Evolutionary conservation across 164 flowering plant species (phyloP).

Genomic region (Kingdonia uniflora): DNA sequence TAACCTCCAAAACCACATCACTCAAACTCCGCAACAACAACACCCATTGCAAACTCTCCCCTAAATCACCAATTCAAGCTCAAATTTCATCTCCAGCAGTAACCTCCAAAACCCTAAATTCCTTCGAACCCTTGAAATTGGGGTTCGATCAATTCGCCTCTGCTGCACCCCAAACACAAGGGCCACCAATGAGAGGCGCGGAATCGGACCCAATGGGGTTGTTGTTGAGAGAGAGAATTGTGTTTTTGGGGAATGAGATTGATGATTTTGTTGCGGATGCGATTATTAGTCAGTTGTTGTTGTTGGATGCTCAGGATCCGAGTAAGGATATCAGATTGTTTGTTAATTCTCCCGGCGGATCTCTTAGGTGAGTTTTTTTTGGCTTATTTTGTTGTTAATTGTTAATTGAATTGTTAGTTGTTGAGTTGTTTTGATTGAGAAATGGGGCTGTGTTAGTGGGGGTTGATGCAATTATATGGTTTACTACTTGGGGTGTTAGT

Average conservation of each 20-base stretch:
- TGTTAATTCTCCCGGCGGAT: slow-evolving; percentile 83
- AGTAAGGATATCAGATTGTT: slow-evolving; percentile 73
- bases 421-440: background rate
- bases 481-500: no score
- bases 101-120: background rate
- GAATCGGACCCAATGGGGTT: slow-evolving; percentile 71
- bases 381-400: no score
- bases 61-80: slow-evolving; percentile 7
- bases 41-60: slow-evolving; percentile 11
- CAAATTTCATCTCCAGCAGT: background rate
- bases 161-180: slow-evolving; percentile 39
- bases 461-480: no score
- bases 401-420: no score
- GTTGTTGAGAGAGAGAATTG: slow-evolving; percentile 67
- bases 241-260: slow-evolving; percentile 58
- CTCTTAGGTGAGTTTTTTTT: slow-evolving; percentile 48
- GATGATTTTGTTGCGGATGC: slow-evolving; percentile 88
- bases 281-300: slow-evolving; percentile 66
- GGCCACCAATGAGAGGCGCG: slow-evolving; percentile 32
- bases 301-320: slow-evolving; percentile 78
- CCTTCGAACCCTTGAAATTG: background rate
- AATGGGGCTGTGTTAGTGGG: no score
- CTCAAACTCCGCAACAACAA: no score
- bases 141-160: slow-evolving; percentile 3
- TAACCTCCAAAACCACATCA: background rate